Percentiles rank a stretch among this genome's conserved stretches.
Conservation (phyloP, 345 rosid species). For the Corchorus olitorius region DNA sequence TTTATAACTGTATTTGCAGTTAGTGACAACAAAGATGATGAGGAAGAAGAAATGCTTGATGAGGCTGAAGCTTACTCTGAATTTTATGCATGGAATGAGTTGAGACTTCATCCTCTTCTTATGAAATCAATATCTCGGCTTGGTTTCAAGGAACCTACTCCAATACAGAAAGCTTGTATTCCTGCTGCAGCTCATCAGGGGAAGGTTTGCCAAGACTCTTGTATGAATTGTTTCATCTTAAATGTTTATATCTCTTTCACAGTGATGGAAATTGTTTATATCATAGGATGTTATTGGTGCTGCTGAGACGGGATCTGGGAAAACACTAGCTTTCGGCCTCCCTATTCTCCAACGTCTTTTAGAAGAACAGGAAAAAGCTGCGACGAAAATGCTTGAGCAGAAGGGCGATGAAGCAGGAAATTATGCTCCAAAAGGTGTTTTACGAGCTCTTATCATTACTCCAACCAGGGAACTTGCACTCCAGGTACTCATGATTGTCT, state of each 20-base stretch:
- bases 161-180: constrained; percentile 87
- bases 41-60: constrained; percentile 48
- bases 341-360: constrained; percentile 91
- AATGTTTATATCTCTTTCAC: constrained; percentile 6
- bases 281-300: constrained; percentile 92
- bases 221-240: neutral
- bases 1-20: constrained; percentile 28
- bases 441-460: constrained; percentile 89
- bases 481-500: constrained; percentile 55
- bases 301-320: constrained; percentile 98
- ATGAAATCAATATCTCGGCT: constrained; percentile 74
- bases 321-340: constrained; percentile 97
- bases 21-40: constrained; percentile 34
- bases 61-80: constrained; percentile 51
- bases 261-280: constrained; percentile 20
- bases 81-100: constrained; percentile 72
- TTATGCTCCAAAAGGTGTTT: constrained; percentile 65
- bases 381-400: constrained; percentile 37
- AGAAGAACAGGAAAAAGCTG: constrained; percentile 79
- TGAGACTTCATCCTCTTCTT: constrained; percentile 82
- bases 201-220: constrained; percentile 54
- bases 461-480: constrained; percentile 97
- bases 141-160: constrained; percentile 89
- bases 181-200: constrained; percentile 95
- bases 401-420: constrained; percentile 65